These are phyloP conservation scores for Candida easanensis DNA, from an alignment of 805 yeast species.

Conservation along the genomic window DNA sequence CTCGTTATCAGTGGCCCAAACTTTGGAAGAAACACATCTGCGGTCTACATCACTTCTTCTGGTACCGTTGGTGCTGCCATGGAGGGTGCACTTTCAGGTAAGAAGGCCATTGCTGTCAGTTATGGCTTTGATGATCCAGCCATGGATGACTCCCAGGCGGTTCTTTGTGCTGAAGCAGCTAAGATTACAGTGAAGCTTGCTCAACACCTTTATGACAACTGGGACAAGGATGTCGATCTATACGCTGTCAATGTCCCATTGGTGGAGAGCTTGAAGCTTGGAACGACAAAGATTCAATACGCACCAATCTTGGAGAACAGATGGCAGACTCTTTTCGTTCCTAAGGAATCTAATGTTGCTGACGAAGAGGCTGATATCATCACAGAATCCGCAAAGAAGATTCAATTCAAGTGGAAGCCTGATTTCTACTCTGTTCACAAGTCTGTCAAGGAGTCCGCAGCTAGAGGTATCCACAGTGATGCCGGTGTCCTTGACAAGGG, in stretches of 20 bases:
- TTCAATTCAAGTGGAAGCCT: slow-evolving; percentile 79
- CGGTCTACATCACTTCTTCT: slow-evolving; percentile 82
- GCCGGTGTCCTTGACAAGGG: slow-evolving; percentile 31
- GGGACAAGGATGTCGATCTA: slow-evolving; percentile 62
- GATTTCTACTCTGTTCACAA: slow-evolving; percentile 67
- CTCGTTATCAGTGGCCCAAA: slow-evolving; percentile 93
- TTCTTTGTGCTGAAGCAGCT: slow-evolving; percentile 53
- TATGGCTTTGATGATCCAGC: slow-evolving; percentile 67
- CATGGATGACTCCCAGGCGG: slow-evolving; percentile 42
- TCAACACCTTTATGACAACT: slow-evolving; percentile 51
- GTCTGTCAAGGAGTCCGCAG: slow-evolving; percentile 38
- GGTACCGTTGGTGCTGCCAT: slow-evolving; percentile 97
- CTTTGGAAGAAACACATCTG: slow-evolving; percentile 89
- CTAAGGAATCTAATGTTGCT: slow-evolving; percentile 12
- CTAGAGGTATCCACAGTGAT: slow-evolving; percentile 27
- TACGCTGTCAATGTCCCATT: slow-evolving; percentile 87
- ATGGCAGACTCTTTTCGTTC: slow-evolving; percentile 67
- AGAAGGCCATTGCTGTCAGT: slow-evolving; percentile 73
- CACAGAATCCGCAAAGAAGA: slow-evolving; percentile 40
- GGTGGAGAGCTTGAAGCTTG: slow-evolving; percentile 45
- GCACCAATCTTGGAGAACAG: slow-evolving; percentile 79
- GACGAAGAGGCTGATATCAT: slow-evolving; percentile 41
- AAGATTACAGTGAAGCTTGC: slow-evolving; percentile 62
- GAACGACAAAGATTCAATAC: slow-evolving; percentile 58
- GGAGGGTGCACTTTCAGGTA: slow-evolving; percentile 77